These are phyloP conservation scores for Xylaria curta DNA, from an alignment of 495 filamentous ascomycete species.

Conservation along the genomic window DNA sequence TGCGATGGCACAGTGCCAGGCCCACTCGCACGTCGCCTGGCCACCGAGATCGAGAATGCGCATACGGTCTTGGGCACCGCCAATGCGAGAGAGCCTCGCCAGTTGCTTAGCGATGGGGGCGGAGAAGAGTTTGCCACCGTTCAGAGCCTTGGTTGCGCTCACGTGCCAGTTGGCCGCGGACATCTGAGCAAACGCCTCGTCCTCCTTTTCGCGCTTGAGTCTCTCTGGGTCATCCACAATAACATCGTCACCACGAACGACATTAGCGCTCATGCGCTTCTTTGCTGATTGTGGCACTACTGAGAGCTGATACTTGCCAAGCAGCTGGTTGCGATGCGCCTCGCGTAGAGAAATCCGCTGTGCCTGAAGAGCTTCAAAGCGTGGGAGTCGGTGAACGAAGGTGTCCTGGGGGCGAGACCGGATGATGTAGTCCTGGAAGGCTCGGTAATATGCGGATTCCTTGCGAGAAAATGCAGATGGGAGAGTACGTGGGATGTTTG, in stretches of 20 bases:
- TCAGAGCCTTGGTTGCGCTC: slow-evolving; percentile 74
- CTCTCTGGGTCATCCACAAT: slow-evolving; percentile 62
- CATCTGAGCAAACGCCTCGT: slow-evolving; percentile 78
- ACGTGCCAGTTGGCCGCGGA: slow-evolving; percentile 79
- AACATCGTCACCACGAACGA: slow-evolving; percentile 61
- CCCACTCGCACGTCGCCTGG: slow-evolving; percentile 88
- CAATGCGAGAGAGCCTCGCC: slow-evolving; percentile 56
- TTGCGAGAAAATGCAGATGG: slow-evolving; percentile 58
- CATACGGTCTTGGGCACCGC: slow-evolving; percentile 56
- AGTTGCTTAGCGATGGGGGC: slow-evolving; percentile 73
- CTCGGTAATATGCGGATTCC: slow-evolving; percentile 90
- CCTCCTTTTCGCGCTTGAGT: slow-evolving; percentile 76
- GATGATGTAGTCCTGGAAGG: slow-evolving; percentile 74
- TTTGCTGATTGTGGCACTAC: slow-evolving; percentile 61
- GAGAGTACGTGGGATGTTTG: slow-evolving; percentile 50
- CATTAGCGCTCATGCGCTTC: slow-evolving; percentile 64
- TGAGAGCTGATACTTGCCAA: slow-evolving; percentile 75
- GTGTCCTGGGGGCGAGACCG: slow-evolving; percentile 68
- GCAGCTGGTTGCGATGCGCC: slow-evolving; percentile 72
- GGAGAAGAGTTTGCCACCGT: slow-evolving; percentile 80
- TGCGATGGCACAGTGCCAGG: slow-evolving; percentile 86
- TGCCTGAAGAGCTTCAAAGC: slow-evolving; percentile 89
- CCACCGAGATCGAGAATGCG: slow-evolving; percentile 90
- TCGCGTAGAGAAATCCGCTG: slow-evolving; percentile 71
- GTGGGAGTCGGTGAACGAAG: slow-evolving; percentile 80